phyloP scores from a whole-genome alignment of 768 basidiomycete species.

The Mycena kentingensis region DNA sequence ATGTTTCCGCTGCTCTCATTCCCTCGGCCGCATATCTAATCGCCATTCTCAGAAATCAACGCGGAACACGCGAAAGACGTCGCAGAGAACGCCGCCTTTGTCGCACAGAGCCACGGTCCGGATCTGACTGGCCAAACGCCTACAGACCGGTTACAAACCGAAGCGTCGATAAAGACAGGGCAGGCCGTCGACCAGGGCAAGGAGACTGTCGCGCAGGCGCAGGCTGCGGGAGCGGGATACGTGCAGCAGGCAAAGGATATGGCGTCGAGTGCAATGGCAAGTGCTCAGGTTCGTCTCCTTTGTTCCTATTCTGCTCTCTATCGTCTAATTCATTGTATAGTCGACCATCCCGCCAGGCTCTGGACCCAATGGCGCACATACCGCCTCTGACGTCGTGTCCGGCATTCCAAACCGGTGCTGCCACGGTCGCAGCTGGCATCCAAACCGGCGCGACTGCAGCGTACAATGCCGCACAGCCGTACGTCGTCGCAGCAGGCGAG shows the following conservation, averaged over 20 bases:
- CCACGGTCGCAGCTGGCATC: too few species aligned
- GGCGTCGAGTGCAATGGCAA: conserved; percentile 43
- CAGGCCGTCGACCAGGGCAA: conserved; percentile 60
- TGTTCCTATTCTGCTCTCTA: neutral
- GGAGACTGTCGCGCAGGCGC: conserved; percentile 47
- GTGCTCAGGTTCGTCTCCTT: conserved; percentile 43
- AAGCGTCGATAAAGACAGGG: conserved; percentile 45
- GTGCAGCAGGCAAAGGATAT: conserved; percentile 57
- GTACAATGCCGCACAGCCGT: conserved; percentile 33
- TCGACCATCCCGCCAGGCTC: conserved; percentile 24
- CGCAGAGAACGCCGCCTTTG: conserved; percentile 52
- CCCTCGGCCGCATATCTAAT: neutral
- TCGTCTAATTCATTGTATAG: conserved; percentile 11
- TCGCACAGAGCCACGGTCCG: conserved; percentile 46
- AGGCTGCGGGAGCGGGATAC: conserved; percentile 48
- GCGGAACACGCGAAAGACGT: conserved; percentile 46
- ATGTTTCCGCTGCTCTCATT: neutral
- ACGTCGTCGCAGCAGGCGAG: conserved; percentile 26
- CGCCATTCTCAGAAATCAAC: conserved; percentile 33
- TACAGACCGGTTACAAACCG: conserved; percentile 37
- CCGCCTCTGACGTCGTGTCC: conserved; percentile 27
- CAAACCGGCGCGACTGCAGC: conserved; percentile 35
- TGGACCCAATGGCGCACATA: conserved; percentile 11
- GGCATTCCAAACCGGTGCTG: too few species aligned
- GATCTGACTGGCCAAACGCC: conserved; percentile 35